Conservation (phyloP, 1,284 basidiomycete species). For the Cryptococcus neoformans region DNA sequence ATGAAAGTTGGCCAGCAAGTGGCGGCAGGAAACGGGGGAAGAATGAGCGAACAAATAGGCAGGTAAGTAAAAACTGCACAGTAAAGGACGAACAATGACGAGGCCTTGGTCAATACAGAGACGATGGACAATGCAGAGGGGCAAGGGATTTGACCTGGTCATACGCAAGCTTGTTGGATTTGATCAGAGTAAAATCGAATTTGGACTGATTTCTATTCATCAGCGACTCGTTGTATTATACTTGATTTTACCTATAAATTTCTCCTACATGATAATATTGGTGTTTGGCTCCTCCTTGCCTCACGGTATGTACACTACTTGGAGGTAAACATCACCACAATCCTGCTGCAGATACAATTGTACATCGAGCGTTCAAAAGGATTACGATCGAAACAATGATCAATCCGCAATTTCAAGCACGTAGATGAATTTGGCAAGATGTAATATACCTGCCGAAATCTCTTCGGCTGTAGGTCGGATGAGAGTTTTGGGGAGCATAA, state of each 20-base stretch:
- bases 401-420: conserved; percentile 3
- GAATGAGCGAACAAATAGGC: conserved; percentile 51
- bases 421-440: conserved; percentile 65
- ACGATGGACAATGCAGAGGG: conserved; percentile 31
- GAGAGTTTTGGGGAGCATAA: conserved; percentile 66
- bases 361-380: no score
- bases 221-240: no score
- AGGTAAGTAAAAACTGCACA: conserved; percentile 21
- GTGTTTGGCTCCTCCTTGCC: no score
- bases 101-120: conserved; percentile 7
- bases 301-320: no score
- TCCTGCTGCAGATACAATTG: no score
- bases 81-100: no score
- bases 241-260: no score
- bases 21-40: conserved; percentile 24
- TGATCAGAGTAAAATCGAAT: conserved; percentile 20
- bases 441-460: conserved; percentile 61
- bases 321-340: no score
- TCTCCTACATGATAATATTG: no score
- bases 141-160: conserved; percentile 51
- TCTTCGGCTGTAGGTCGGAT: conserved; percentile 78
- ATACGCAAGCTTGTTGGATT: conserved; percentile 43
- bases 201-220: background rate
- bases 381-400: no score
- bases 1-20: conserved; percentile 31